Percentiles rank a stretch among this genome's conserved stretches.
phyloP scores from a whole-genome alignment of 2,329 filamentous ascomycete species.

The Taxawa tesnikishii region DNA sequence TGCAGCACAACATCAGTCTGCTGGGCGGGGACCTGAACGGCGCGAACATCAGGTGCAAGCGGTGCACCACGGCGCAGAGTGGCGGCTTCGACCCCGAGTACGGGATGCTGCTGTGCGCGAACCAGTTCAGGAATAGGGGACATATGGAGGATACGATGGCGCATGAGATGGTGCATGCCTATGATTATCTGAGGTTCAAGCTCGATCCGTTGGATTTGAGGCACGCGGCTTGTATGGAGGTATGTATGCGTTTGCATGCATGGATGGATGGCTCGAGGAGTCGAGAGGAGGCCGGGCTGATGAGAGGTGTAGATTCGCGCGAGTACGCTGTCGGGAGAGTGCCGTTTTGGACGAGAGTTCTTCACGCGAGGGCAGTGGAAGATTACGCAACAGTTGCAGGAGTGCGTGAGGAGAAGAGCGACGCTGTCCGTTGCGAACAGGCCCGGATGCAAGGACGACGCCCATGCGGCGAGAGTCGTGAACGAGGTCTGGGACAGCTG shows the following conservation, averaged over 20 bases:
- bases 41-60: constrained; percentile 67
- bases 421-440: constrained; percentile 66
- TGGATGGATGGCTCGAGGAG: too few relatives aligned
- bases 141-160: constrained; percentile 64
- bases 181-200: constrained; percentile 47
- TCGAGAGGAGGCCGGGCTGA: too few relatives aligned
- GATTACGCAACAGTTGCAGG: constrained; percentile 83
- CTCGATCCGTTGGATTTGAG: constrained; percentile 71
- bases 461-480: constrained; percentile 75
- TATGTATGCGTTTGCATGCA: constrained; percentile 36
- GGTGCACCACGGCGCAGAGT: constrained; percentile 60
- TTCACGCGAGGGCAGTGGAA: constrained; percentile 77
- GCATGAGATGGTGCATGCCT: constrained; percentile 11
- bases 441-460: constrained; percentile 71
- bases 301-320: too few relatives aligned
- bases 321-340: constrained; percentile 86
- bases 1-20: constrained; percentile 66
- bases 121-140: constrained; percentile 66
- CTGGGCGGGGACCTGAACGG: constrained; percentile 65
- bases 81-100: constrained; percentile 80
- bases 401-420: constrained; percentile 76
- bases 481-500: constrained; percentile 99
- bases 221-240: constrained; percentile 91
- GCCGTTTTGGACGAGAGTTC: constrained; percentile 77
- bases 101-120: constrained; percentile 86